These are phyloP conservation scores for Kodamaea alishanica DNA, from an alignment of 1,139 yeast species.

Conservation along the genomic window DNA sequence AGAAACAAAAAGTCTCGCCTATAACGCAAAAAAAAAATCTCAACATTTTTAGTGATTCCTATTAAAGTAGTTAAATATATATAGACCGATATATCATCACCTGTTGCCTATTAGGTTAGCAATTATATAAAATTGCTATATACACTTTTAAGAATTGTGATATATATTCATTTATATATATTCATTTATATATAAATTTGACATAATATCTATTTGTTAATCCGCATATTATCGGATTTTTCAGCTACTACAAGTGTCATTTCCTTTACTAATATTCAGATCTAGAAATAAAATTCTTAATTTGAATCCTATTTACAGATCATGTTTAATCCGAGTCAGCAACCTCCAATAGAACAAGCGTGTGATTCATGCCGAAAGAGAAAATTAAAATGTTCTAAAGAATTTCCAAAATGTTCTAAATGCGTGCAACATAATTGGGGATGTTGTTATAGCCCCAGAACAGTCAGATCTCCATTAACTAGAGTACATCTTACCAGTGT, in stretches of 20 bases:
- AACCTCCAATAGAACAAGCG: constrained; percentile 41
- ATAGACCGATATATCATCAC: constrained; percentile 1
- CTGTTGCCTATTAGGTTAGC: constrained; percentile 1
- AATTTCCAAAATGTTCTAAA: constrained; percentile 71
- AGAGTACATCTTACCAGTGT: constrained; percentile 77
- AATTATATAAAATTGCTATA: not conserved
- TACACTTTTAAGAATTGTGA: not conserved
- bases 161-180: not conserved
- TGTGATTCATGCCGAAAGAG: constrained; percentile 61
- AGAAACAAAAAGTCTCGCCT: not conserved
- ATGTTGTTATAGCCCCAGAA: constrained; percentile 74
- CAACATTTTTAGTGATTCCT: constrained; percentile 1
- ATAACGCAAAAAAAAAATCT: constrained; percentile 1
- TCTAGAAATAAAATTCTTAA: no score
- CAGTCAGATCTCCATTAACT: constrained; percentile 76
- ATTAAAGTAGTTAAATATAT: not conserved
- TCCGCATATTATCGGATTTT: not conserved
- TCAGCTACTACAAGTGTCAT: not conserved
- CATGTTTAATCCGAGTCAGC: constrained; percentile 3
- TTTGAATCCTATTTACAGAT: no score
- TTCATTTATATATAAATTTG: not conserved
- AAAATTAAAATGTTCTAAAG: constrained; percentile 57
- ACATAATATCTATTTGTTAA: not conserved
- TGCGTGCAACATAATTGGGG: constrained; percentile 71
- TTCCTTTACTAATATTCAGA: not conserved